Conservation (phyloP, 2,329 filamentous ascomycete genomes). For the Emmonsia crescens region DNA sequence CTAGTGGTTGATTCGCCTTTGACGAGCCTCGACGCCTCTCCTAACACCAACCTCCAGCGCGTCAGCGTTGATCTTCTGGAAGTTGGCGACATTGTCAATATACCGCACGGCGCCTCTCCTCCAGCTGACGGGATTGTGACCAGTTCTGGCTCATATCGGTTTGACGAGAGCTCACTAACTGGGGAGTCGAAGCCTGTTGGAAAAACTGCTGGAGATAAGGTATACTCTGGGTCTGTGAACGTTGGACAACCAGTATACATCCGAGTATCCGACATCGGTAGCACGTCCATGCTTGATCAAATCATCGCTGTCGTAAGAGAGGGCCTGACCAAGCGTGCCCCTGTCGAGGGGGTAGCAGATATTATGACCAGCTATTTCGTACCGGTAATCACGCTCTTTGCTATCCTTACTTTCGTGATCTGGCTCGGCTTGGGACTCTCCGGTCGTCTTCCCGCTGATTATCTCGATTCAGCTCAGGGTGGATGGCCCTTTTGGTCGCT, state of each 20-base stretch:
- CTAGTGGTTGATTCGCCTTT: conserved; percentile 39
- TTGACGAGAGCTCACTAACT: conserved; percentile 86
- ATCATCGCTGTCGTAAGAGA: conserved; percentile 40
- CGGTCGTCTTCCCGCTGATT: conserved; percentile 37
- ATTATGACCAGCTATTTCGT: conserved; percentile 40
- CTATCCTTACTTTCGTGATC: conserved; percentile 37
- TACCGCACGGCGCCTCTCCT: conserved; percentile 71
- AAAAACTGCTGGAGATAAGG: conserved; percentile 32
- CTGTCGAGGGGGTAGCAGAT: conserved; percentile 39
- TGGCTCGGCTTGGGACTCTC: conserved; percentile 38
- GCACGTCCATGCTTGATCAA: conserved; percentile 40
- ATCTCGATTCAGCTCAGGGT: conserved; percentile 39
- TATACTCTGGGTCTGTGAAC: conserved; percentile 40
- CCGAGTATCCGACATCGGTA: conserved; percentile 34
- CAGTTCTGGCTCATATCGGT: conserved; percentile 48
- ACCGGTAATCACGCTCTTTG: conserved; percentile 38
- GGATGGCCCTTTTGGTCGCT: conserved; percentile 45
- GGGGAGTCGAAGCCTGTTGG: conserved; percentile 39
- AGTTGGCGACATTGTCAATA: conserved; percentile 59
- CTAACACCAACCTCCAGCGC: conserved; percentile 24
- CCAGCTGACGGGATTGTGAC: conserved; percentile 65
- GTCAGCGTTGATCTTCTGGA: conserved; percentile 61
- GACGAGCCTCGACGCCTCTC: conserved; percentile 3
- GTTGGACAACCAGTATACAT: conserved; percentile 36
- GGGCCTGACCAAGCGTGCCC: conserved; percentile 39